Conservation (phyloP, 1,284 basidiomycete species). For the Papiliotrema laurentii region DNA sequence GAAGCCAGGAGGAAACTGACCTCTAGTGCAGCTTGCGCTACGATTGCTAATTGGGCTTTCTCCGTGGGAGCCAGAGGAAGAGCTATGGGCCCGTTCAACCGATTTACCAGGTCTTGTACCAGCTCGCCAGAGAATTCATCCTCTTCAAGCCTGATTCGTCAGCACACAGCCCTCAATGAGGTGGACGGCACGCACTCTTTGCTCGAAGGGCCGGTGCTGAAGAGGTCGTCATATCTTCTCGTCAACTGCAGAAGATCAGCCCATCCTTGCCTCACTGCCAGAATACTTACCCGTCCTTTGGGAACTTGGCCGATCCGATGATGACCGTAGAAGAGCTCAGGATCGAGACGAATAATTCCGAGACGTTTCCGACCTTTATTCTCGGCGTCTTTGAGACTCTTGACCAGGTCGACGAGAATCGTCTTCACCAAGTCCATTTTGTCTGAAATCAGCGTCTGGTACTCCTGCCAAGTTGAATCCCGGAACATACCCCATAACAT, state of each 20-base stretch:
- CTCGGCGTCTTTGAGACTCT: constrained; percentile 37
- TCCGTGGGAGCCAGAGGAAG: constrained; percentile 71
- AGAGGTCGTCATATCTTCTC: constrained; percentile 39
- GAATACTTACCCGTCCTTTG: not conserved
- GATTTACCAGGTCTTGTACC: constrained; percentile 61
- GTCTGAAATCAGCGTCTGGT: constrained; percentile 50
- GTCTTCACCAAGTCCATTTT: constrained; percentile 78
- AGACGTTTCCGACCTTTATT: constrained; percentile 30
- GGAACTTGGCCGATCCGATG: not conserved
- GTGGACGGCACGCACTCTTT: constrained; percentile 2
- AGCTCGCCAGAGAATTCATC: constrained; percentile 60
- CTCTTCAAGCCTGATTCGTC: constrained; percentile 51
- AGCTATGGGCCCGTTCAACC: constrained; percentile 60
- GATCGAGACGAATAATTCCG: constrained; percentile 32
- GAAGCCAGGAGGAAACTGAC: constrained; percentile 49
- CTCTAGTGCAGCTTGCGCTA: constrained; percentile 82
- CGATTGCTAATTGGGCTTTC: constrained; percentile 68
- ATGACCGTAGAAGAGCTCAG: constrained; percentile 27
- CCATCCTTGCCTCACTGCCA: constrained; percentile 4
- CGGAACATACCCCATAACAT: constrained; percentile 83
- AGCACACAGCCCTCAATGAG: not conserved
- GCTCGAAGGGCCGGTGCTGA: constrained; percentile 18
- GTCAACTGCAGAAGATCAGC: not conserved
- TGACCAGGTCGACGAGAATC: constrained; percentile 65
- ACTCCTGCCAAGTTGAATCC: not conserved